Evolutionary conservation across 1,284 basidiomycete genomes (phyloP), one percentile per base, ranked within the genome.

Genomic region (Rugosomyces carneus): DNA sequence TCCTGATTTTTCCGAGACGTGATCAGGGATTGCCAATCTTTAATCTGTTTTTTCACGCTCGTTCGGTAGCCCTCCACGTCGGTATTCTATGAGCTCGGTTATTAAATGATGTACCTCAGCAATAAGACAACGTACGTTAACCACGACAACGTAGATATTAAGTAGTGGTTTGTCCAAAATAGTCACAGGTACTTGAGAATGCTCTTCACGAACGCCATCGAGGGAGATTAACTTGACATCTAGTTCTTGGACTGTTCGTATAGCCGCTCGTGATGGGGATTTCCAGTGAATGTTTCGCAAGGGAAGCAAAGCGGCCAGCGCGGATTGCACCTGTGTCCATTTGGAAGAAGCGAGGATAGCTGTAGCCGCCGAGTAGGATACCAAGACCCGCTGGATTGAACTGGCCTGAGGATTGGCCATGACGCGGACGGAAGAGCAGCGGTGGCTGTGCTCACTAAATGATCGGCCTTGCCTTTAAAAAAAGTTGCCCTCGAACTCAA

Each of bases 251-350:
- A 97, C 91, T 1, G 90, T 94, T 49, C 89, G 75, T 35, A 93
- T 72, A 3, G 80, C 79, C 1, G 84, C 75, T 42, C 82, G 73
- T 3, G 80, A 76, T 3, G 68, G 50, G 21, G 88, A 78, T 63
- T 88, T 93, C 93, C 94, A 96, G 63, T 95, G 89, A 16, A 96
- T 75, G 64, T 86, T 93, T 43, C 85, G 81, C 42, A 97, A 70
- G 0, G 93, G 93, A 9, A 95, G 69, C 57, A 93, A 92, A 0
- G 76, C 75, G 21, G 70, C 67, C 44, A 91, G 70, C 2, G 81
- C 81, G 16, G 70, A 67, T 53, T 81, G 72, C 20, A 91, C 76
- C 57, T 86, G 81, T 45, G 71, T 74, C 81, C 85, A 89, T 55
- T 74, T 78, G 37, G 80, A 76, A 1, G 86, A 84, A 11, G 77